A percentile compares a stretch with the other conserved stretches of the same genome.
These are phyloP conservation scores for Rutstroemia sp. DNA, from an alignment of 2,329 filamentous ascomycete species.

Conservation along the genomic window DNA sequence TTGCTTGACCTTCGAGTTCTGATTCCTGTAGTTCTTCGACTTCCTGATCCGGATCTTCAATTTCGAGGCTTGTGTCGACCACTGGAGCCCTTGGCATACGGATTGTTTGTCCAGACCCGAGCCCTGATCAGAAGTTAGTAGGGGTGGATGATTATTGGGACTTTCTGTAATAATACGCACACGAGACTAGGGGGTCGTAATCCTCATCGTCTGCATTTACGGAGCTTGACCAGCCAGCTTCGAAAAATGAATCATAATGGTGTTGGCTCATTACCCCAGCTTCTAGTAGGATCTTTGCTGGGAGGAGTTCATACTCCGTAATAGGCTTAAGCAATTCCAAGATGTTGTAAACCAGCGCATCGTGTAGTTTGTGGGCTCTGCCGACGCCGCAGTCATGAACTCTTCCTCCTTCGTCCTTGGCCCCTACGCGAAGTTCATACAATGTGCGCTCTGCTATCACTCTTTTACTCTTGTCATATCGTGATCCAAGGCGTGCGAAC, in stretches of 20 bases:
- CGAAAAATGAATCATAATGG: conserved; percentile 56
- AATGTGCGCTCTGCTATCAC: conserved; percentile 60
- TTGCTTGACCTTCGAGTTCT: conserved; percentile 15
- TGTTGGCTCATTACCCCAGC: conserved; percentile 51
- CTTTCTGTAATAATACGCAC: conserved; percentile 10
- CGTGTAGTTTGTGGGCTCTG: neutral
- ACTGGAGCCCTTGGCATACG: conserved; percentile 19
- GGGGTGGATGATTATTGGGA: neutral
- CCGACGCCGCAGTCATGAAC: neutral
- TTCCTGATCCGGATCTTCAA: conserved; percentile 26
- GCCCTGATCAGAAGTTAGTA: conserved; percentile 16
- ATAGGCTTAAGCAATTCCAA: neutral
- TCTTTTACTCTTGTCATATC: conserved; percentile 36
- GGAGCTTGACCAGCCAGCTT: conserved; percentile 32
- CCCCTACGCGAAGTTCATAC: conserved; percentile 46
- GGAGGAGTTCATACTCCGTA: conserved; percentile 37
- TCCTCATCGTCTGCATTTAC: conserved; percentile 1
- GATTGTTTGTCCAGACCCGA: conserved; percentile 18
- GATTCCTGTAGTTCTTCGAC: conserved; percentile 22
- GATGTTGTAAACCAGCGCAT: neutral
- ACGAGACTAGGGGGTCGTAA: conserved; percentile 11
- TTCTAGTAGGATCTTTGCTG: conserved; percentile 44
- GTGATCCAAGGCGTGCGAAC: conserved; percentile 49
- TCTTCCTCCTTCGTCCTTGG: conserved; percentile 24
- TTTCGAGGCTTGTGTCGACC: conserved; percentile 19